These are phyloP conservation scores for Leersia perrieri DNA, from an alignment of 176 grass and related monocot genomes.

Conservation along the genomic window DNA sequence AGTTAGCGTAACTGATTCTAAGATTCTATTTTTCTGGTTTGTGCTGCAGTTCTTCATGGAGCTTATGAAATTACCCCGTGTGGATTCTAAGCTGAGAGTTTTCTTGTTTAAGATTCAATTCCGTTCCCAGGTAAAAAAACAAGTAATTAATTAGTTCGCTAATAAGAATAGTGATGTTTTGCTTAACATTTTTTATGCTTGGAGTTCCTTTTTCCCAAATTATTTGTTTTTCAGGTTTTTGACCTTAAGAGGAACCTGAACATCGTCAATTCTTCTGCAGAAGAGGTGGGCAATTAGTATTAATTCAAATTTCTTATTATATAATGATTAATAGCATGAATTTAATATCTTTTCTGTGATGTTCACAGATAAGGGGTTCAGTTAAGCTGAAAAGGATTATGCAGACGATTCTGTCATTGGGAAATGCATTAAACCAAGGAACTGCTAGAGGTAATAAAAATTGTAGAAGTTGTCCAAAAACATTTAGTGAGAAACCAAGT, in stretches of 20 bases:
- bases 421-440: constrained; percentile 99
- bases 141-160: constrained; percentile 33
- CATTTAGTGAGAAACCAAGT: constrained; percentile 6
- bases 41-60: constrained; percentile 79
- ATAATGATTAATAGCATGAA: constrained; percentile 16
- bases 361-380: constrained; percentile 84
- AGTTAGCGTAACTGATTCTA: background rate
- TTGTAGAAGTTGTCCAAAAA: constrained; percentile 30
- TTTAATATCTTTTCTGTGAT: constrained; percentile 33
- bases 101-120: constrained; percentile 95
- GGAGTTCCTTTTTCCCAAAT: background rate
- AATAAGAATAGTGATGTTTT: constrained; percentile 18
- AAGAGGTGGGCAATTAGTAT: constrained; percentile 59
- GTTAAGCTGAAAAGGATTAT: constrained; percentile 97
- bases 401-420: constrained; percentile 98
- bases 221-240: constrained; percentile 70
- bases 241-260: constrained; percentile 85
- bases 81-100: constrained; percentile 90
- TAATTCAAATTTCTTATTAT: constrained; percentile 21
- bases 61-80: constrained; percentile 94
- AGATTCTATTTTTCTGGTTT: constrained; percentile 17
- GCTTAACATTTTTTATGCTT: constrained; percentile 33
- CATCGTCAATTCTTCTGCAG: constrained; percentile 78
- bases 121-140: constrained; percentile 56
- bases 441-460: constrained; percentile 87